Evolutionary conservation across 2,329 filamentous ascomycete genomes (phyloP).

Genomic region (Aspergillus terreus): DNA sequence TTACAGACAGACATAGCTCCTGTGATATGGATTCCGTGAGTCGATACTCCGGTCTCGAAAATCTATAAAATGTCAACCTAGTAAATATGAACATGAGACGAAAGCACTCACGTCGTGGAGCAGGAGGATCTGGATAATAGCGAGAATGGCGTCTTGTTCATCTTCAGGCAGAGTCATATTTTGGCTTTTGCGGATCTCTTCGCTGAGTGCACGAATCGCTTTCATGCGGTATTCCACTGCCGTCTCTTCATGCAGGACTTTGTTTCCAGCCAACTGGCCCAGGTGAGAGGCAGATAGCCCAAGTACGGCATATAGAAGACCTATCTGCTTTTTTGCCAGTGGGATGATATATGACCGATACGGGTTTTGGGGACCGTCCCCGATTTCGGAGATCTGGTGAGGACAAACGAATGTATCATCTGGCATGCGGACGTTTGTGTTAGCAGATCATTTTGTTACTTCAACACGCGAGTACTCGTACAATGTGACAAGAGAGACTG

Average conservation of each 20-base stretch:
- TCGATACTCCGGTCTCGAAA: conserved; percentile 28
- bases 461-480: conserved; percentile 5
- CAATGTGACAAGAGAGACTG: conserved; percentile 21
- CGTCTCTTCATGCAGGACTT: conserved; percentile 19
- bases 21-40: conserved; percentile 30
- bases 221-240: conserved; percentile 27
- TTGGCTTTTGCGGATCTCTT: conserved; percentile 24
- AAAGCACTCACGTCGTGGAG: conserved; percentile 26
- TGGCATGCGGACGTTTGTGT: not conserved
- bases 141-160: conserved; percentile 27
- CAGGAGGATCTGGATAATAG: conserved; percentile 28
- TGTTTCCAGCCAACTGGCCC: conserved; percentile 18
- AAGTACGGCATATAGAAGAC: conserved; percentile 25
- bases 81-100: not conserved
- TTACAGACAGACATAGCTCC: conserved; percentile 32
- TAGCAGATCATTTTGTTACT: not conserved
- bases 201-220: conserved; percentile 25
- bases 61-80: conserved; percentile 18
- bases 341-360: conserved; percentile 28
- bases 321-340: conserved; percentile 25
- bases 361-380: conserved; percentile 20
- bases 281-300: conserved; percentile 27
- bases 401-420: conserved; percentile 27
- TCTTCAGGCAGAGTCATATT: conserved; percentile 17
- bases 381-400: conserved; percentile 26